Base-by-base conservation (phyloP, 768 basidiomycete species). In the Boletus fagicola region DNA sequence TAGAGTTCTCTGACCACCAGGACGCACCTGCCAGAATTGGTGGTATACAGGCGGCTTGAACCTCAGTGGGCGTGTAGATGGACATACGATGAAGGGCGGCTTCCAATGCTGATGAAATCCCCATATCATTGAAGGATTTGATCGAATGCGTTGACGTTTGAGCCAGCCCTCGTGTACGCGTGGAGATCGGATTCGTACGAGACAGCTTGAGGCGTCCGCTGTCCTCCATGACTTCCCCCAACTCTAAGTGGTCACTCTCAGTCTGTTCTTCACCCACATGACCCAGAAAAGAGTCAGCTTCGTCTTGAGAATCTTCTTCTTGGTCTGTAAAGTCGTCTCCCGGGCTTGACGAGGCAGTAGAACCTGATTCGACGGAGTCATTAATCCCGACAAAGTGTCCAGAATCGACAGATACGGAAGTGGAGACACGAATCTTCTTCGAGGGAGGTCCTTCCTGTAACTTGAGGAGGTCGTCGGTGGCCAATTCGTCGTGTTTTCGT, bases 1-100 rank as follows among this genome's bases (percentile, higher is more conserved):
- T 39, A 47, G 36, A 35, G 12, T 22, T 0, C 4, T 2, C 42
- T 12, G 30, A 36, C 11, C 31, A 26, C 38, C n/a, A 42, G 20
- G 9, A 11, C 63, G 75, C 65, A 86, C 92, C 92, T 76, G 80
- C 75, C 28, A 99, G 77, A 52, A 98, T 82, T 5, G 87, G 86
- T 3, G 92, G 92, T 65, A 99, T 90, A 71, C 95, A 98, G 4
- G 92, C 91, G 0, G 81, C 78, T 66, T 99, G 96, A 30, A 99
- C 86, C 59, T 88, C 86, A 0, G 96, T 98, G 0, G 96, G 95
- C 2, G 72, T 68, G 38, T 79, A 80, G 58, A 98, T 98, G 15
- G 93, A 92, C 88, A 99, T 94, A 36, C 82, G 80, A 31, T 73
- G 75, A 52, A 98, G 77, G 1, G 92, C 85, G 15, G 75, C 65